Conservation (phyloP, 768 basidiomycete genomes). For the Erythrobasidium yunnanense region DNA sequence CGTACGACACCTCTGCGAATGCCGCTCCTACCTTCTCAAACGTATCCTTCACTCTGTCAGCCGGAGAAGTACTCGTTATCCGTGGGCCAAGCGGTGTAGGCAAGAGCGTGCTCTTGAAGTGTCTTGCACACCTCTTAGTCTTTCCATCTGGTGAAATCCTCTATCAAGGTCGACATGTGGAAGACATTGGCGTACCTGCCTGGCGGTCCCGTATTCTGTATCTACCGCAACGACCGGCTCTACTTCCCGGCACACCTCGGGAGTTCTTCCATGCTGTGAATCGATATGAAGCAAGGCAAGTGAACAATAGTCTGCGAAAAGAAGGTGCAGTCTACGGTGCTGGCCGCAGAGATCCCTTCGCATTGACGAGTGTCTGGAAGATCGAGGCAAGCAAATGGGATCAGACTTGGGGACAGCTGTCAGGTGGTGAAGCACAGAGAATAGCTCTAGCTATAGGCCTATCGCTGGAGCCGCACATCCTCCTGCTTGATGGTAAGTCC, state of each 20-base stretch:
- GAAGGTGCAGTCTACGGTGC: constrained; percentile 8
- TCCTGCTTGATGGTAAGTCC: constrained; percentile 64
- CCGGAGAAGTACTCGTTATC: constrained; percentile 66
- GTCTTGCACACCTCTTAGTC: constrained; percentile 55
- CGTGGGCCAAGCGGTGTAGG: constrained; percentile 68
- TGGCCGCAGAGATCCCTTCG: constrained; percentile 43
- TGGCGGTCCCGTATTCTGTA: constrained; percentile 73
- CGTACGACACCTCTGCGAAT: no score
- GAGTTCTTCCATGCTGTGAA: constrained; percentile 57
- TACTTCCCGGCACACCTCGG: constrained; percentile 69
- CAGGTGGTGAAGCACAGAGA: constrained; percentile 77
- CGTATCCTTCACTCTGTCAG: constrained; percentile 54
- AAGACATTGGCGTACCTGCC: constrained; percentile 51
- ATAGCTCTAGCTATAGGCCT: constrained; percentile 67
- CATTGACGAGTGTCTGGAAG: constrained; percentile 55
- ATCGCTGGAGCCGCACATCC: constrained; percentile 63
- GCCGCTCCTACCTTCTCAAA: constrained; percentile 54
- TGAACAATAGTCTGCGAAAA: constrained; percentile 33
- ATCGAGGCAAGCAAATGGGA: constrained; percentile 50
- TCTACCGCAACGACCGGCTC: constrained; percentile 74
- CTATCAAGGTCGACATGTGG: constrained; percentile 44
- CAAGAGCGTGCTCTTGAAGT: constrained; percentile 63
- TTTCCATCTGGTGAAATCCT: constrained; percentile 34
- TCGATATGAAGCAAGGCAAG: constrained; percentile 49
- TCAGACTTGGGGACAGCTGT: constrained; percentile 65